Base-by-base conservation (phyloP, 805 yeast species). In the Geotrichum ghanense region DNA sequence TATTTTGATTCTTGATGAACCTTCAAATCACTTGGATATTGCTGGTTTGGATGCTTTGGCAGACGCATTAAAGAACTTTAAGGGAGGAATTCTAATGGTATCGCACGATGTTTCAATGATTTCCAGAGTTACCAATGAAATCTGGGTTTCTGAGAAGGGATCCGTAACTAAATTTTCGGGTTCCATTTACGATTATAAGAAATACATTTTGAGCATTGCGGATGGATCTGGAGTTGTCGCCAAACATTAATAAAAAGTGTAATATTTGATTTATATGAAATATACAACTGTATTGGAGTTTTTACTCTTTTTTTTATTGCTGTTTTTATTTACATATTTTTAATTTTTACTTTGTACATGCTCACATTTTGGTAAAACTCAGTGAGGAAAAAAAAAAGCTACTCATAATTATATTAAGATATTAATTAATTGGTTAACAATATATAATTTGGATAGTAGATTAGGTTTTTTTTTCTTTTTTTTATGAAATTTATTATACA, bases 11-110 rank as follows among this genome's bases (percentile, higher is more conserved):
- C 70, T 92, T 54, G 98, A 92, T 73, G 98, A 92, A 74, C 98
- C 98, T 66, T 85, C 96, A 4, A 92, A 92, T 69, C 98, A 92
- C 68, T 78, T 92, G 75, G 98, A 92, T 82, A 90, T 96, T 6
- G 82, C 95, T 27, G 98, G 97, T 76, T 72, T 92, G 59, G 98
- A 92, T 64, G 98, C 98, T 0, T 74, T 92, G 50, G 81, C 92
- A 6, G 94, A 83, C 40, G 97, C 97, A 1, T 72, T 92, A 61
- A 79, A 75, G 51, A 79, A 76, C 51, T 92, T 89, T 74, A 76
- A 86, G 59, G 98, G 98, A 62, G 98, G 98, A 65, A 83, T 92
- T 22, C 73, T 92, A 56, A 88, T 92, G 96, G 98, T 92, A 49
- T 84, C 95, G 45, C 98, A 92, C 74, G 99, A 92, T 72, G 97